Evolutionary conservation across 2,329 filamentous ascomycete genomes (phyloP), one percentile per base, ranked within the genome.

Genomic region (Aspergillus sp.): DNA sequence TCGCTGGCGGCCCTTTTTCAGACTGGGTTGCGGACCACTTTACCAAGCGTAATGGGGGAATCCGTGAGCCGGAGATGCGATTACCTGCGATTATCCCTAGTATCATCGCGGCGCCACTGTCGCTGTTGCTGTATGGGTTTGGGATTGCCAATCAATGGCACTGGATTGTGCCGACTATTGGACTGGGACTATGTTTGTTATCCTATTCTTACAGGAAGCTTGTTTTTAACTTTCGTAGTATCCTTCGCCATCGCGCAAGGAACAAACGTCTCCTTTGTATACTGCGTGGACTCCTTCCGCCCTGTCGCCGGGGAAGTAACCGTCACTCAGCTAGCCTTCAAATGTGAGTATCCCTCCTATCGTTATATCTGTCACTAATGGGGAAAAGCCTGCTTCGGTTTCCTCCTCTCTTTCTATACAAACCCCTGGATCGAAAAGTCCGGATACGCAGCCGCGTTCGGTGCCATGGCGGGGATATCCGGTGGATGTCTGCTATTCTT

Each of bases 81-180:
- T 33, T 61, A 1, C 59, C 59, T 0, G 44, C 48, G 2, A 44
- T 53, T 9, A 22, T 40, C 24, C 42, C 73, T 33, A 66, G 68
- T 17, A 50, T 67, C 6, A 57, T 71, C 7, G 59, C 60, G 5
- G 62, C 66, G 4, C 72, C 72, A 3, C 40, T 71, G 4, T 66
- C 62, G 3, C 52, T 75, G 7, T 52, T 73, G 5, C 61, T 75
- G 9, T 74, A 74, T 44, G 72, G 72, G 0, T 63, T 67, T 19
- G 70, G 72, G 1, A 69, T 74, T 7, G 57, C 70, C 5, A 51
- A 70, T 30, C 37, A 61, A 12, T 54, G 68, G 24, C 72, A 73
- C 51, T 86, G 83, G 83, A 84, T 85, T 3, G 79, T 79, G 37
- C 80, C 83, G 0, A 85, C 82, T 0, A 65, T 86, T 6, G 83